Evolutionary conservation across 2,329 filamentous ascomycete species (phyloP).

Genomic region (Waltergamsia citrina): DNA sequence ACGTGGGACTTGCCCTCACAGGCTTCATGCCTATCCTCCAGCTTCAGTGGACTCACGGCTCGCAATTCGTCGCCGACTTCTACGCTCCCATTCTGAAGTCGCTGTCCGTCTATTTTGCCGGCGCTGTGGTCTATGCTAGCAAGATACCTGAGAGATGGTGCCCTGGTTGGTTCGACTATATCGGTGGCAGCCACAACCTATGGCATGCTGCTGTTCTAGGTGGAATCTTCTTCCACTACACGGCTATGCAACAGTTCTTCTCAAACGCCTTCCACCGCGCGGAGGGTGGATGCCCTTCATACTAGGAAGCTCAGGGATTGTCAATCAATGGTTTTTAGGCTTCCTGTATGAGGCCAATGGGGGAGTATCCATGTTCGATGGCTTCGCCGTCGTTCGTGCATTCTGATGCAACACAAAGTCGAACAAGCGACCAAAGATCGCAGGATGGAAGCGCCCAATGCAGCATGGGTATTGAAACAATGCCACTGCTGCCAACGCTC

Average conservation of each 20-base stretch:
- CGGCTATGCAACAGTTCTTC: conserved; percentile 94
- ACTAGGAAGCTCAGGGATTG: conserved; percentile 1
- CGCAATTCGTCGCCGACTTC: conserved; percentile 77
- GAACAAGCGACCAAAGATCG: too few relatives aligned
- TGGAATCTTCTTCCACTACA: conserved; percentile 95
- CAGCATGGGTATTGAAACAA: too few relatives aligned
- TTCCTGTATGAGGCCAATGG: too few relatives aligned
- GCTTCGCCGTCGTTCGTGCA: too few relatives aligned
- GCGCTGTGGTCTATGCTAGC: conserved; percentile 81
- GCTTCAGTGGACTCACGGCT: conserved; percentile 66
- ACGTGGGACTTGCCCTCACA: conserved; percentile 75
- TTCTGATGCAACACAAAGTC: too few relatives aligned
- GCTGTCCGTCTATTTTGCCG: conserved; percentile 73
- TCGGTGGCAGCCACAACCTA: conserved; percentile 91
- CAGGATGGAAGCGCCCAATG: too few relatives aligned
- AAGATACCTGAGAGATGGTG: conserved; percentile 90
- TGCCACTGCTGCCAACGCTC: too few relatives aligned
- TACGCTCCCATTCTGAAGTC: conserved; percentile 84
- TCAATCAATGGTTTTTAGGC: too few relatives aligned
- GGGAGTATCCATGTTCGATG: too few relatives aligned
- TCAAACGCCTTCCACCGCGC: conserved; percentile 64
- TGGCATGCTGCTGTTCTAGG: conserved; percentile 94
- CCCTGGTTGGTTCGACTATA: conserved; percentile 89
- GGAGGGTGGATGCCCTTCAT: conserved; percentile 45
- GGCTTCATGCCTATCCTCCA: conserved; percentile 86